Evolutionary conservation across 768 basidiomycete species (phyloP).

Genomic region (Kwoniella newhampshirensis): DNA sequence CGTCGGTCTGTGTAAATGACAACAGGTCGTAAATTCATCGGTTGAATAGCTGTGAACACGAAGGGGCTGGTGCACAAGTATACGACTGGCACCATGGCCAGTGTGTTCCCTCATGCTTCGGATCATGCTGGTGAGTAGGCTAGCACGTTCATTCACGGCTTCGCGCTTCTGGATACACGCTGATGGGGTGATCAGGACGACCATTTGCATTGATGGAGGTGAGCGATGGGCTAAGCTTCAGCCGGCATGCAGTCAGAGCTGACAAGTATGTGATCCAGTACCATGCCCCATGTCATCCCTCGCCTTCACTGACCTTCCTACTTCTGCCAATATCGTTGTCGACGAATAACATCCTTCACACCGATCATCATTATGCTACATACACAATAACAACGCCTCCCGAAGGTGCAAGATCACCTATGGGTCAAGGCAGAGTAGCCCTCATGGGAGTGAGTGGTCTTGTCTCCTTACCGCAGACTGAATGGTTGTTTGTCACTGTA

Average conservation of each 20-base stretch:
- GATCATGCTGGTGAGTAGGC: slow-evolving; percentile 30
- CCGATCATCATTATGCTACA: slow-evolving; percentile 28
- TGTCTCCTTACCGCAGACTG: not conserved
- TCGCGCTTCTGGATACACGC: not conserved
- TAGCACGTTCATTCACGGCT: not conserved
- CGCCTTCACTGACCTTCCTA: slow-evolving; percentile 45
- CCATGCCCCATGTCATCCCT: slow-evolving; percentile 48
- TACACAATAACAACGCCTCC: slow-evolving; percentile 44
- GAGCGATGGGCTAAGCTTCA: not conserved
- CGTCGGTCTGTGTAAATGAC: slow-evolving; percentile 2
- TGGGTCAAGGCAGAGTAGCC: slow-evolving; percentile 47
- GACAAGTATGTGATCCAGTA: slow-evolving; percentile 24
- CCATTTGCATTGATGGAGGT: slow-evolving; percentile 52
- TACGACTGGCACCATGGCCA: slow-evolving; percentile 46
- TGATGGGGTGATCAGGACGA: slow-evolving; percentile 25
- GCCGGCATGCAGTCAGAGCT: not conserved
- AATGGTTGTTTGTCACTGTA: not conserved
- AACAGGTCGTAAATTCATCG: not conserved
- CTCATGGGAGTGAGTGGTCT: slow-evolving; percentile 48
- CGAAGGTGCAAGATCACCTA: slow-evolving; percentile 28
- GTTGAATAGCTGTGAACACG: slow-evolving; percentile 24
- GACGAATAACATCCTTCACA: slow-evolving; percentile 40
- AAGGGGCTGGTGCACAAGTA: slow-evolving; percentile 32
- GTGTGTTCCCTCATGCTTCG: slow-evolving; percentile 32
- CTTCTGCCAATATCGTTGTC: slow-evolving; percentile 48